Base-by-base conservation (phyloP, 148 eudicot species). In the Amaranthus palmeri region DNA sequence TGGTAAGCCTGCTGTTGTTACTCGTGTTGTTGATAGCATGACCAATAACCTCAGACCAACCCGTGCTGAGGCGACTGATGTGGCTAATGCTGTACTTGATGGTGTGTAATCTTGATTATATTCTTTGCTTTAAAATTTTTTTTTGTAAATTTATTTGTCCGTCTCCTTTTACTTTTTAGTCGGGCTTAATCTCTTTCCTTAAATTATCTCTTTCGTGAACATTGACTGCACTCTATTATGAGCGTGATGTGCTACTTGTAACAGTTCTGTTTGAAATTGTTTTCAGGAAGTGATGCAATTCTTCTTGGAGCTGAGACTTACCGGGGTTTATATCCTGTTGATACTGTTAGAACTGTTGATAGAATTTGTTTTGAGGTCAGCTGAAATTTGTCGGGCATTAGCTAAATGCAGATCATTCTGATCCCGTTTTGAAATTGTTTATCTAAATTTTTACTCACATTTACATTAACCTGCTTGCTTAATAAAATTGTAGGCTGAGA, bases 61-160 rank as follows among this genome's bases (percentile, higher is more conserved):
- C 75, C 96, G 98, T 78, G 98, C 98, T n/a, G 97, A 91, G 85
- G 98, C 97, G 60, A 93, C 98, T 77, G 98, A 93, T 86, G 98
- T 93, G 65, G 98, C 98, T 69, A 93, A 93, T 83, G 98, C 97
- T 76, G 95, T 93, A 18, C 77, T 93, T 76, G 98, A 93, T 79
- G 98, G 98, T 93, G 54, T 67, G 83, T 77, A 42, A 66, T 10
- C 42, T 50, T 36, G 36, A 15, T 18, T 52, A 65, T 68, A 3
- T 49, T 6, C 7, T n/a, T 48, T 10, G 11, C n/a, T 15, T 25
- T 25, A 25, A 25, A 25, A 25, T 0, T 0, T 25, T 25, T 25
- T 25, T 42, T 5, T 55, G 36, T 48, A 48, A 2, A 12, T 11
- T 7, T 52, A 0, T n/a, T 54, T 10, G 42, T n/a, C 50, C 11